These are phyloP conservation scores for Xylaria cubensis DNA, from an alignment of 495 filamentous ascomycete genomes.

Conservation along the genomic window DNA sequence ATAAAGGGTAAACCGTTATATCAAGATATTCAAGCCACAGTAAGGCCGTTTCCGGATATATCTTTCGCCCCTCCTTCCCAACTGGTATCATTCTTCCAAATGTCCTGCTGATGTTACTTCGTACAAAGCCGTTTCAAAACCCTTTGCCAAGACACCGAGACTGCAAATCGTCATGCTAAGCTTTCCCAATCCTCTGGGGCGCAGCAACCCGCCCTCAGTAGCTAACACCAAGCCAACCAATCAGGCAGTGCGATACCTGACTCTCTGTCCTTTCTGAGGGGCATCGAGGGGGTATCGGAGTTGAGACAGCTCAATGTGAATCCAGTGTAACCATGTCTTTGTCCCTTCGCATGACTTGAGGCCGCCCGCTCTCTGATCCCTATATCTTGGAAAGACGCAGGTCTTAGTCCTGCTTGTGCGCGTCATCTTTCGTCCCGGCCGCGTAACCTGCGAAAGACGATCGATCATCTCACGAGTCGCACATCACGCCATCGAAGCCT, in stretches of 20 bases:
- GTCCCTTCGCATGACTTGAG: conserved; percentile 3
- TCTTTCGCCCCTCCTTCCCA: neutral
- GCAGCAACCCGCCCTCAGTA: conserved; percentile 1
- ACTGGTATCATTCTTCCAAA: neutral
- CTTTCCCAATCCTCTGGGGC: conserved; percentile 24
- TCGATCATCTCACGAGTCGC: neutral
- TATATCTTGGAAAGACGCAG: neutral
- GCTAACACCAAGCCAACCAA: conserved; percentile 1
- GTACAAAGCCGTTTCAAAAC: neutral
- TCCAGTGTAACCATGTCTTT: conserved; percentile 2
- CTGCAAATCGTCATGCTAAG: conserved; percentile 19
- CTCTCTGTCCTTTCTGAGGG: neutral
- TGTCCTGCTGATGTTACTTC: neutral
- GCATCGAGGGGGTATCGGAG: neutral
- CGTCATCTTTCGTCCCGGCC: neutral
- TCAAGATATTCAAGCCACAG: too few relatives aligned
- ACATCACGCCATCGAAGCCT: conserved; percentile 3
- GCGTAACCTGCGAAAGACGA: neutral
- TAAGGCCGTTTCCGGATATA: too few relatives aligned
- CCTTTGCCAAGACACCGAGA: conserved; percentile 1
- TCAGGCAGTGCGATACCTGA: conserved; percentile 1
- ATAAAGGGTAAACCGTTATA: neutral
- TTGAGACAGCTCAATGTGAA: neutral
- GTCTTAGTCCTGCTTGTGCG: neutral
- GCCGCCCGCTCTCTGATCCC: conserved; percentile 8